Evolutionary conservation across 2,329 filamentous ascomycete species (phyloP).

Genomic region (Colletotrichum tofieldiae): DNA sequence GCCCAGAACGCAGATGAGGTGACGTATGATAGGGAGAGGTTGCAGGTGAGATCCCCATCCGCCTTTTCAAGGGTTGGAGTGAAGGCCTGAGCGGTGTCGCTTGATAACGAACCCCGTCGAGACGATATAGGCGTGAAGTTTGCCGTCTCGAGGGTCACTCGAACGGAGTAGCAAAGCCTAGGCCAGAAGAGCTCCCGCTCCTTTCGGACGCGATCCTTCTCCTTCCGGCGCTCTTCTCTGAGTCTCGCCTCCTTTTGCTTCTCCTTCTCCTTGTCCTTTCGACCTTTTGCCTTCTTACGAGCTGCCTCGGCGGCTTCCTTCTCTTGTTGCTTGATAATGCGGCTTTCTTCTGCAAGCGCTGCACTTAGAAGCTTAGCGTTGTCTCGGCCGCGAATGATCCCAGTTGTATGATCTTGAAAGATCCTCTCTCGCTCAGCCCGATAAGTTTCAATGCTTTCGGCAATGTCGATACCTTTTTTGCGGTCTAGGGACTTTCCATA

Average conservation of each 20-base stretch:
- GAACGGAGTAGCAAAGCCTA: conserved; percentile 63
- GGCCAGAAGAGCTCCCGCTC: conserved; percentile 67
- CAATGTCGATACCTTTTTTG: conserved; percentile 54
- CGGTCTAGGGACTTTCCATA: conserved; percentile 57
- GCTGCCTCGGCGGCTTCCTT: neutral
- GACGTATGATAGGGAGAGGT: conserved; percentile 72
- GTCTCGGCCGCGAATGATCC: conserved; percentile 50
- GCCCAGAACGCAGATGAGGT: conserved; percentile 72
- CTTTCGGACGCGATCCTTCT: conserved; percentile 60
- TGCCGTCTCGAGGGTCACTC: conserved; percentile 66
- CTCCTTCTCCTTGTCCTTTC: conserved; percentile 44
- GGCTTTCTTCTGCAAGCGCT: conserved; percentile 52
- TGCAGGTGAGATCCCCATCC: conserved; percentile 52
- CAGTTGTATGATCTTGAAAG: conserved; percentile 59
- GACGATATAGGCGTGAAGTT: conserved; percentile 61
- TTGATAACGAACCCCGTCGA: conserved; percentile 65
- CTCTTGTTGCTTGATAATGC: conserved; percentile 45
- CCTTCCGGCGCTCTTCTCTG: conserved; percentile 55
- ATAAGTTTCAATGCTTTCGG: conserved; percentile 58
- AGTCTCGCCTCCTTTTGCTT: conserved; percentile 54
- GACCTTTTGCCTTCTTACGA: neutral
- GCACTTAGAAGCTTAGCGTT: conserved; percentile 49
- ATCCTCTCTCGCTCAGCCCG: conserved; percentile 58
- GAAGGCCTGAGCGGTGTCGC: conserved; percentile 66
- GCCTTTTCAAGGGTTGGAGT: conserved; percentile 55